Evolutionary conservation across 108 stramenopile species (phyloP).

Genomic region (Discostella stelligeroides): DNA sequence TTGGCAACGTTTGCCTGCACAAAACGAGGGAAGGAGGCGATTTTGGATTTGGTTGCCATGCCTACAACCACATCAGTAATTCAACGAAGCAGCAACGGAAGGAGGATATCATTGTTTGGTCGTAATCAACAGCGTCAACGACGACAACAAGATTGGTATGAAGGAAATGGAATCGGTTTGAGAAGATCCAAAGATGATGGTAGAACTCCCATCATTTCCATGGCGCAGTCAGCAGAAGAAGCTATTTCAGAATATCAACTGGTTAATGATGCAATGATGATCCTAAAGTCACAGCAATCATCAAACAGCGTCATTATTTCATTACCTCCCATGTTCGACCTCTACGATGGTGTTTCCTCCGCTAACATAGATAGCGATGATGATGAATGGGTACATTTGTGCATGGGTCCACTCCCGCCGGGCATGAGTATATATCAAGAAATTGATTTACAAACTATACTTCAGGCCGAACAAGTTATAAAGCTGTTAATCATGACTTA

Average conservation of each 20-base stretch:
- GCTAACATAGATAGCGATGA: constrained; percentile 56
- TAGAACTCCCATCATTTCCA: constrained; percentile 33
- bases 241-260: constrained; percentile 62
- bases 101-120: constrained; percentile 17
- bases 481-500: constrained; percentile 53
- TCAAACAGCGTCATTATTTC: constrained; percentile 19
- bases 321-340: constrained; percentile 68
- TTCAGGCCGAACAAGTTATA: constrained; percentile 77
- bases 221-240: constrained; percentile 61
- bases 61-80: neutral
- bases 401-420: constrained; percentile 22
- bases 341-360: constrained; percentile 3
- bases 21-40: constrained; percentile 50
- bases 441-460: constrained; percentile 63
- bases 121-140: constrained; percentile 11
- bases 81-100: constrained; percentile 5
- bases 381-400: constrained; percentile 72
- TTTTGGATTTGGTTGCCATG: constrained; percentile 42
- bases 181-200: neutral
- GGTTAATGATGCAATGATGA: constrained; percentile 54
- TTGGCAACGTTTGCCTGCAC: constrained; percentile 60
- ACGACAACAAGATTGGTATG: constrained; percentile 20
- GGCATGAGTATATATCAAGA: constrained; percentile 24
- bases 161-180: neutral
- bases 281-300: constrained; percentile 25